These are phyloP conservation scores for Pichia sp. DNA, from an alignment of 1,139 yeast genomes.

Conservation along the genomic window DNA sequence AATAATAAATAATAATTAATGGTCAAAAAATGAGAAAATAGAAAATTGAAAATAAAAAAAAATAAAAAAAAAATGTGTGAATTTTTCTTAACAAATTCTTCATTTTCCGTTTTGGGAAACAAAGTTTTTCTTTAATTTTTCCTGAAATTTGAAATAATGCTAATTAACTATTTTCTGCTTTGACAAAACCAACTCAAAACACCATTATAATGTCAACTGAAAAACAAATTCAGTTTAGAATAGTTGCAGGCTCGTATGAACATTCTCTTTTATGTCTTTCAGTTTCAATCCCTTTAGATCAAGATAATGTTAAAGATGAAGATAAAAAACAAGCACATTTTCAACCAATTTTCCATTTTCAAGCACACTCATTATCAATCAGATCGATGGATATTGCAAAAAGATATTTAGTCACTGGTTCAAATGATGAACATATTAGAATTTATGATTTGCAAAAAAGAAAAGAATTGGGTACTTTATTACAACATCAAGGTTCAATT, in stretches of 20 bases:
- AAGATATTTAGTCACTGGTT: constrained; percentile 86
- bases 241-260: constrained; percentile 92
- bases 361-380: constrained; percentile 86
- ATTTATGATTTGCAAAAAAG: constrained; percentile 91
- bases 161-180: too few relatives aligned
- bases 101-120: neutral
- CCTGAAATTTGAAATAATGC: neutral
- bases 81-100: neutral
- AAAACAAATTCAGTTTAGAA: constrained; percentile 44
- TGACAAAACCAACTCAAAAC: too few relatives aligned
- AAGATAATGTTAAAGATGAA: constrained; percentile 20
- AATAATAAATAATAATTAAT: too few relatives aligned
- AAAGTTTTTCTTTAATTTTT: neutral
- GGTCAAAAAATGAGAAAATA: too few relatives aligned
- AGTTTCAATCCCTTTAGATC: constrained; percentile 40
- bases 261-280: constrained; percentile 86
- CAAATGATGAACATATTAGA: constrained; percentile 92
- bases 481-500: constrained; percentile 87
- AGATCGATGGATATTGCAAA: constrained; percentile 78
- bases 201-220: constrained; percentile 2
- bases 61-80: neutral
- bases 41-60: neutral
- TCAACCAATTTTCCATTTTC: constrained; percentile 91
- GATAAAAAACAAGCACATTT: constrained; percentile 49
- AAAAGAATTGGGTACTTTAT: constrained; percentile 84